Base-by-base conservation (phyloP, 345 rosid genomes). In the Salix arbutifolia region DNA sequence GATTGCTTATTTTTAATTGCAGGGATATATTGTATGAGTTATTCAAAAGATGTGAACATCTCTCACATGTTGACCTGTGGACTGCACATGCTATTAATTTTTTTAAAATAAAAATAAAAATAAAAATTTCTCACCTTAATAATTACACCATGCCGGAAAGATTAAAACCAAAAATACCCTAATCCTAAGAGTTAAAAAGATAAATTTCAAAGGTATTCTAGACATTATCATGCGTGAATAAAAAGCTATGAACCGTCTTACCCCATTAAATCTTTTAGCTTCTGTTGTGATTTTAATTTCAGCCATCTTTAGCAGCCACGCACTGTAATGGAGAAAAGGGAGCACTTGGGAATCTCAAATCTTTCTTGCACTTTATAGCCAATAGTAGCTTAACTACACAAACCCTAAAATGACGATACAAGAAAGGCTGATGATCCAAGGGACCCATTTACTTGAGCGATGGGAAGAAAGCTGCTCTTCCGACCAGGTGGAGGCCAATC, bases 11-110 rank as follows among this genome's bases (percentile, higher is more conserved):
- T 35, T 35, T 35, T 35, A 4, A 7, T 0, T 35, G 7, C 6
- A 35, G 6, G 6, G 38, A 35, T 1, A 1, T 9, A 11, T 9
- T 4, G 0, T 38, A 8, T 38, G 12, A 0, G 3, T 0, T 38
- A 8, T 0, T 38, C 11, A 38, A 38, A 38, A 0, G 3, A 8
- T 38, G 12, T 0, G 9, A 2, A 0, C 0, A 4, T 35, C 8
- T 35, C 0, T 0, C 1, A 35, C 1, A 35, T 6, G 6, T 6
- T 6, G 38, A 0, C 1, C 0, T 0, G 0, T 35, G 0, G 0
- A 5, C 0, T 6, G 1, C 6, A 33, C 5, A 0, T 33, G 0
- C 6, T 0, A 35, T 5, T 0, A 35, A 35, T 35, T 35, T 35
- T 35, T 33, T 35, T 6, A 37, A 35, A 6, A 35, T 35, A 35